Evolutionary conservation across 1,284 basidiomycete genomes (phyloP), one percentile per base, ranked within the genome.

Genomic region (Erythrobasidium hasegawianum): DNA sequence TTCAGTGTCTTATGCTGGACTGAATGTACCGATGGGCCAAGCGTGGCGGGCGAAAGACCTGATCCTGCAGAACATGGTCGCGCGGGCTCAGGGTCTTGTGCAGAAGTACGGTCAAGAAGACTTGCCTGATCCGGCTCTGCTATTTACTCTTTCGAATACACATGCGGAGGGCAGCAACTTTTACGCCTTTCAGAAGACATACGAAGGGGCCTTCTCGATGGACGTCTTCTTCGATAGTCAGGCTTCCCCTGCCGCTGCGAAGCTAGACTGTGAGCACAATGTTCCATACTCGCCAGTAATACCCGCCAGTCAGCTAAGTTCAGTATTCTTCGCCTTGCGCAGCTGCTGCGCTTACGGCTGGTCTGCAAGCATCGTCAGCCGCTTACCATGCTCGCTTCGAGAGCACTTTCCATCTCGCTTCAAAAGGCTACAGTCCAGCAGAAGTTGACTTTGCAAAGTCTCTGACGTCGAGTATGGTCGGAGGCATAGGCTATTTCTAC

Each of bases 401-500:
- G 52, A 70, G 78, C 0, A 80, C 81, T 0, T 88, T 96, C 74
- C 87, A 87, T 4, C 81, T 86, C 43, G 83, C 86, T 4, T 57
- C 71, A 84, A 64, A 84, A 82, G 71, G 76, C 79, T 60, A 79
- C 80, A n/a, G 71, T 55, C 1, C 67, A 40, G 64, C 55, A 78
- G 82, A 64, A 77, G 79, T 85, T 65, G 80, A 79, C 0, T 94
- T 94, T 75, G 94, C 92, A 1, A 87, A 88, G 73, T 87, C 87
- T 14, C 84, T 95, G 68, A 93, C 90, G 0, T 87, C 93, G 0
- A 95, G 91, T 75, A 82, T 96, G 50, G 78, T 95, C 13, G 93
- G 90, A 57, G 93, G 93, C 41, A 86, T 97, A 53, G 93, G 94
- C 11, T 97, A 94, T 79, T 97, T 92, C 77, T 88, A 93, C 72